phyloP scores from a whole-genome alignment of 352 stramenopile species.

The Pythium coloratum region DNA sequence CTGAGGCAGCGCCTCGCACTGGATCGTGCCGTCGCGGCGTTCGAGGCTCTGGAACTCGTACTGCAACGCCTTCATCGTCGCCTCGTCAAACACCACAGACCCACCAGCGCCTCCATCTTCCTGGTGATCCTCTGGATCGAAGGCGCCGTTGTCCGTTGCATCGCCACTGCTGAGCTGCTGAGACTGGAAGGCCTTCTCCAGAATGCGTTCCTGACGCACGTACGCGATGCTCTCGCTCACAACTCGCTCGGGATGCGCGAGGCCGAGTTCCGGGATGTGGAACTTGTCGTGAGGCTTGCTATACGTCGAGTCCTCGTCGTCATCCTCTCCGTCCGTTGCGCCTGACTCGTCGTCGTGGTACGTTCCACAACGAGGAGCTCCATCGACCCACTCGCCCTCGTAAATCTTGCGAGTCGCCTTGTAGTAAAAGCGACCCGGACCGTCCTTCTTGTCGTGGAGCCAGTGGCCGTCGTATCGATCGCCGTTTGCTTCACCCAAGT shows the following conservation, averaged over 20 bases:
- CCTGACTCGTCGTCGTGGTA: constrained; percentile 44
- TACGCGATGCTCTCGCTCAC: constrained; percentile 68
- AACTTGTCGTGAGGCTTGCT: constrained; percentile 44
- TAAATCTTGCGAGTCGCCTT: constrained; percentile 83
- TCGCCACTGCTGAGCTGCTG: constrained; percentile 22
- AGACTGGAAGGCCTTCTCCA: constrained; percentile 44
- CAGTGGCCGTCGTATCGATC: constrained; percentile 88
- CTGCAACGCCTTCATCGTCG: constrained; percentile 54
- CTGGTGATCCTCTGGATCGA: not conserved
- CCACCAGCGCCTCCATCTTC: constrained; percentile 3
- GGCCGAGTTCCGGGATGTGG: constrained; percentile 71
- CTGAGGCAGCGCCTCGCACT: constrained; percentile 42
- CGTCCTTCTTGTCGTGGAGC: constrained; percentile 89
- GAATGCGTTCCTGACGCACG: constrained; percentile 66
- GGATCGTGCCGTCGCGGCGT: constrained; percentile 47
- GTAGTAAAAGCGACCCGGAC: constrained; percentile 82
- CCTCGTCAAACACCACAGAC: constrained; percentile 61
- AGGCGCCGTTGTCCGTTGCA: constrained; percentile 5
- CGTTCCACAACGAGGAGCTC: constrained; percentile 69
- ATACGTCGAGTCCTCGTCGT: constrained; percentile 12
- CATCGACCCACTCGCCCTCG: constrained; percentile 88
- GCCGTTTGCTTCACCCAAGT: constrained; percentile 56
- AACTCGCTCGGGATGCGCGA: constrained; percentile 70
- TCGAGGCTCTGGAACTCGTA: constrained; percentile 51
- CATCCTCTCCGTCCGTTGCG: constrained; percentile 34